phyloP scores from a whole-genome alignment of 495 filamentous ascomycete species.

The Aspergillus wentii region DNA sequence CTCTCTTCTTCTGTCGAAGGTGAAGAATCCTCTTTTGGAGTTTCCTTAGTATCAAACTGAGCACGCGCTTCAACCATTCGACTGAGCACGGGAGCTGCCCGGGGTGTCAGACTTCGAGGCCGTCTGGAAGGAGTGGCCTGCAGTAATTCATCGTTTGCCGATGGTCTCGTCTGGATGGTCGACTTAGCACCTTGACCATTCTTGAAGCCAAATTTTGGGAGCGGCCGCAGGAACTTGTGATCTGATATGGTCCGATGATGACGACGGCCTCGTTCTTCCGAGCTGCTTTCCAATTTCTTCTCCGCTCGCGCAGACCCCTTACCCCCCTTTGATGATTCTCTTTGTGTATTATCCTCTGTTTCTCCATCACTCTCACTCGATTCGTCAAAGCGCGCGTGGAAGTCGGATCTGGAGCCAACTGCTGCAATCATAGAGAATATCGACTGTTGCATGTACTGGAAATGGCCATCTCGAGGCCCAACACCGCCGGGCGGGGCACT shows the following conservation, averaged over 20 bases:
- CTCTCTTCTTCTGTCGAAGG: constrained; percentile 18
- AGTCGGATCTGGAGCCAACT: constrained; percentile 76
- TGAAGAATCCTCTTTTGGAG: too few relatives aligned
- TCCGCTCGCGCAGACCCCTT: neutral
- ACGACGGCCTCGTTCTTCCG: constrained; percentile 31
- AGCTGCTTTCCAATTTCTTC: constrained; percentile 3
- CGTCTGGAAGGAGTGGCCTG: constrained; percentile 18
- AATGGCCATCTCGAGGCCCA: constrained; percentile 33
- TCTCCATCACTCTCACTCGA: constrained; percentile 77
- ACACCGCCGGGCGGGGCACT: constrained; percentile 48
- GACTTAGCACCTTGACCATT: constrained; percentile 10
- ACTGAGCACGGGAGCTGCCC: constrained; percentile 70
- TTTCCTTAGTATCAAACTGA: constrained; percentile 44
- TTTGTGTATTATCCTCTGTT: constrained; percentile 19
- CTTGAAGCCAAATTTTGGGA: constrained; percentile 48
- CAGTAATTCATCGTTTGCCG: constrained; percentile 13
- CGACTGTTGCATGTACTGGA: constrained; percentile 83
- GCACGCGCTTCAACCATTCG: constrained; percentile 79
- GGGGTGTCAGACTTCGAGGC: constrained; percentile 37
- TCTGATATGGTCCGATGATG: constrained; percentile 58
- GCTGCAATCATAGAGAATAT: constrained; percentile 91
- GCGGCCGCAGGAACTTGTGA: constrained; percentile 52
- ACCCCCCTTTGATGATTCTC: neutral
- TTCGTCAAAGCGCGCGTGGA: constrained; percentile 75
- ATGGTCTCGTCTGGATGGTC: constrained; percentile 9